phyloP scores from a whole-genome alignment of 208 protist species.

The Crithidia sp. region DNA sequence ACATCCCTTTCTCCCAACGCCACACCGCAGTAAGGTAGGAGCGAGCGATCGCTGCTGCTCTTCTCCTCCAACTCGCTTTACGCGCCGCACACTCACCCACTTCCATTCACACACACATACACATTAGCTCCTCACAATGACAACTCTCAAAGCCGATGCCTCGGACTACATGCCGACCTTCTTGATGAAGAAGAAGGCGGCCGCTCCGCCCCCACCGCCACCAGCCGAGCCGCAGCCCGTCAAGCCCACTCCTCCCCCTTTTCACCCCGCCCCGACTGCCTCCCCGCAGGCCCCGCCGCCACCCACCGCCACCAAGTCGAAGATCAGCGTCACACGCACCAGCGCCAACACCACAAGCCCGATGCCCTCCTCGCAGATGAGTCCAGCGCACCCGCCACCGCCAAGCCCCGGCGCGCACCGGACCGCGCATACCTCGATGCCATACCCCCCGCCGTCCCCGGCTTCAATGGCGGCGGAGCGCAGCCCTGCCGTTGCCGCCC shows the following conservation, averaged over 20 bases:
- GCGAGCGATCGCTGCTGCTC: too few relatives aligned
- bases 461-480: slow-evolving; percentile 13
- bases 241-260: neutral
- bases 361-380: slow-evolving; percentile 23
- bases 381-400: neutral
- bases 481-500: slow-evolving; percentile 36
- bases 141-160: slow-evolving; percentile 16
- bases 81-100: too few relatives aligned
- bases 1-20: too few relatives aligned
- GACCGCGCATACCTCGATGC: slow-evolving; percentile 3
- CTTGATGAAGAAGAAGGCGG: slow-evolving; percentile 1
- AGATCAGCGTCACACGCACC: slow-evolving; percentile 55
- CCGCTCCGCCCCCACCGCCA: slow-evolving; percentile 2
- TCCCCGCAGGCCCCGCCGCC: slow-evolving; percentile 17
- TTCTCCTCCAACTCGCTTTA: too few relatives aligned
- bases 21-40: too few relatives aligned
- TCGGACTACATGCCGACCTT: slow-evolving; percentile 25
- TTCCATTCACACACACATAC: neutral
- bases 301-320: slow-evolving; percentile 17
- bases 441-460: slow-evolving; percentile 29
- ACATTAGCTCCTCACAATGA: neutral
- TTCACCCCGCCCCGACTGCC: neutral
- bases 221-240: neutral
- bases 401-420: neutral
- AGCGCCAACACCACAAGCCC: slow-evolving; percentile 38